Evolutionary conservation across 2,329 filamentous ascomycete genomes (phyloP).

Genomic region (Talaromyces sp.): DNA sequence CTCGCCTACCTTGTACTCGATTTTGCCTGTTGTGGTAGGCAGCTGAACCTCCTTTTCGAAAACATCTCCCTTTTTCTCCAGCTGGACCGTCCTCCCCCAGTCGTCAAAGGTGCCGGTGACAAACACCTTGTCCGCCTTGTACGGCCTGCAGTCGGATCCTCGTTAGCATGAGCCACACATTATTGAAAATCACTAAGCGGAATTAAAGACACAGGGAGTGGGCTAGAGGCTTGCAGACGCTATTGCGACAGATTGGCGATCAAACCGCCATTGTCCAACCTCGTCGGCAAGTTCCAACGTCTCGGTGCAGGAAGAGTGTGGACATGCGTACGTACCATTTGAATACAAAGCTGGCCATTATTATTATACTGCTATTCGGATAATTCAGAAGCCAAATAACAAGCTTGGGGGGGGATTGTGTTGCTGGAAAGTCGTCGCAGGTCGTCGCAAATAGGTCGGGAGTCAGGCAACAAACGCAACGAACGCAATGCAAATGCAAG

Average conservation of each 20-base stretch:
- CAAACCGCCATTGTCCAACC: background rate
- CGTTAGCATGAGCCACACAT: background rate
- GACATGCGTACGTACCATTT: constrained; percentile 27
- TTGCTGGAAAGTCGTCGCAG: background rate
- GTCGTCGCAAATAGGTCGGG: background rate
- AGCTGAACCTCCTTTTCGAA: constrained; percentile 81
- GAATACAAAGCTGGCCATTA: constrained; percentile 33
- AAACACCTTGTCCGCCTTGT: constrained; percentile 78
- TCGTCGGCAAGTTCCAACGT: background rate
- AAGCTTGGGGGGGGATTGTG: background rate
- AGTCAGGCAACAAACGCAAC: background rate
- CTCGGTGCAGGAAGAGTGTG: background rate
- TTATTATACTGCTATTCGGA: background rate
- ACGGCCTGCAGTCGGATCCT: constrained; percentile 59
- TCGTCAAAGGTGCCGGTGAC: constrained; percentile 95
- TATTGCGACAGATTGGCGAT: background rate
- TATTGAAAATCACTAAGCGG: background rate
- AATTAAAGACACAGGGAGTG: too few species aligned
- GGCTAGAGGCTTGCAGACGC: background rate
- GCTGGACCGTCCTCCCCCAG: constrained; percentile 81
- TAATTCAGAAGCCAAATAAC: background rate
- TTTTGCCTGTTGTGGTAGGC: constrained; percentile 61
- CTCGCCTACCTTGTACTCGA: constrained; percentile 82
- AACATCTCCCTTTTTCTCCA: constrained; percentile 66
- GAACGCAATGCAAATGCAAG: background rate